Conservation (phyloP, 345 rosid genomes). For the Salix viminalis region DNA sequence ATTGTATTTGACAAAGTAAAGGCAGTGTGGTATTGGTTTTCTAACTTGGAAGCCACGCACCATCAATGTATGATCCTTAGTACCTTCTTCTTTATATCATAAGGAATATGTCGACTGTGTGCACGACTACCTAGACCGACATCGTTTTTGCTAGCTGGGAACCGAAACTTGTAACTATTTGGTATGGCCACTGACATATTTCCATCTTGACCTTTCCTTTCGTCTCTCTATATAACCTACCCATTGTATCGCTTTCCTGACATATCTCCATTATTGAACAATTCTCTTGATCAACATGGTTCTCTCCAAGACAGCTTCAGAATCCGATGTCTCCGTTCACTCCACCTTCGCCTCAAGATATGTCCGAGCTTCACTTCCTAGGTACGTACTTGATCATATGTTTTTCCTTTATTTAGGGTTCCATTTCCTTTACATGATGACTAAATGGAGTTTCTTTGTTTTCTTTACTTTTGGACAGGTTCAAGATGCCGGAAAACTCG, state of each 20-base stretch:
- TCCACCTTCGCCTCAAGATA: constrained; percentile 30
- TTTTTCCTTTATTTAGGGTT: neutral
- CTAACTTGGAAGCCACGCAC: too few species aligned
- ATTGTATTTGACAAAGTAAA: too few species aligned
- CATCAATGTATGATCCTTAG: too few species aligned
- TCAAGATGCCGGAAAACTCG: constrained; percentile 22
- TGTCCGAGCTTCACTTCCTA: constrained; percentile 22
- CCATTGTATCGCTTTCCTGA: neutral
- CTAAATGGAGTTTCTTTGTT: too few species aligned
- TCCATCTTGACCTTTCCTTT: neutral
- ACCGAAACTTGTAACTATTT: too few species aligned
- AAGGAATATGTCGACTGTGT: too few species aligned
- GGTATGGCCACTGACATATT: too few species aligned
- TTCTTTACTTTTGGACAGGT: neutral
- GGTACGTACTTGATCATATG: constrained; percentile 7
- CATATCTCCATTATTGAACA: neutral
- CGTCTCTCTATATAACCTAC: neutral
- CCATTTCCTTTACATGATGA: neutral
- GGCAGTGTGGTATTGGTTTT: too few species aligned
- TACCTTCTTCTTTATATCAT: too few species aligned
- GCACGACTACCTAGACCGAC: neutral
- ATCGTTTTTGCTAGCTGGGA: neutral
- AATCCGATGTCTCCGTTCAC: constrained; percentile 18
- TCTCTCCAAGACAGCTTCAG: constrained; percentile 17
- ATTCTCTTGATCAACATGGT: constrained; percentile 1